Evolutionary conservation across 202 grass and related monocot genomes (phyloP).

Genomic region (Setaria viridis): DNA sequence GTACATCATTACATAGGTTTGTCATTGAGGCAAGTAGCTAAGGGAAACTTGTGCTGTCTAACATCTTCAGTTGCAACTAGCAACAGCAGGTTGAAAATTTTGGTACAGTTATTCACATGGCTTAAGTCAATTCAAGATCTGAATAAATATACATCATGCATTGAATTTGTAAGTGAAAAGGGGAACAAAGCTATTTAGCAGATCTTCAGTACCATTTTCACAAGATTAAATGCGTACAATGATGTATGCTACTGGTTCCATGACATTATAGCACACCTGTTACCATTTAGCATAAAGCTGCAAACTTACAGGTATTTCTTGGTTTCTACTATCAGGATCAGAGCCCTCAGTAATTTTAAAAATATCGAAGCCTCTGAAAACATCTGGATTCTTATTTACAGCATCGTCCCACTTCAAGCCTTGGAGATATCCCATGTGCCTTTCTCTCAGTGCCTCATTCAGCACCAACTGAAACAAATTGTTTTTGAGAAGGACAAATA

Average conservation of each 20-base stretch:
- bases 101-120: not conserved
- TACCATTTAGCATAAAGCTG: not conserved
- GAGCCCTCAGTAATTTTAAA: slow-evolving; percentile 40
- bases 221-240: not conserved
- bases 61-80: not conserved
- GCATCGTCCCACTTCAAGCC: slow-evolving; percentile 67
- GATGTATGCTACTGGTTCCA: not conserved
- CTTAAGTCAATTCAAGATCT: not conserved
- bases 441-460: slow-evolving; percentile 60
- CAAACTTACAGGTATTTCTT: slow-evolving; percentile 60
- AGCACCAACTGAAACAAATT: slow-evolving; percentile 53
- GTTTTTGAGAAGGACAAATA: not conserved
- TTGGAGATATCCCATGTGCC: slow-evolving; percentile 72
- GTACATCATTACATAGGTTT: not conserved
- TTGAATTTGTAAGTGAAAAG: too few relatives aligned
- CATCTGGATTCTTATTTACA: slow-evolving; percentile 55
- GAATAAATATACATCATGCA: not conserved
- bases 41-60: not conserved
- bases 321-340: slow-evolving; percentile 51
- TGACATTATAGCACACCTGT: not conserved
- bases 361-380: slow-evolving; percentile 51
- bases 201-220: not conserved
- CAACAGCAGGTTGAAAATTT: not conserved
- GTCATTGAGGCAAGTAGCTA: not conserved
- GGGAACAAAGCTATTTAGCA: not conserved